Percentiles rank a stretch among this genome's conserved stretches.
Conservation (phyloP, 148 eudicot genomes). For the Cornus suecica region DNA sequence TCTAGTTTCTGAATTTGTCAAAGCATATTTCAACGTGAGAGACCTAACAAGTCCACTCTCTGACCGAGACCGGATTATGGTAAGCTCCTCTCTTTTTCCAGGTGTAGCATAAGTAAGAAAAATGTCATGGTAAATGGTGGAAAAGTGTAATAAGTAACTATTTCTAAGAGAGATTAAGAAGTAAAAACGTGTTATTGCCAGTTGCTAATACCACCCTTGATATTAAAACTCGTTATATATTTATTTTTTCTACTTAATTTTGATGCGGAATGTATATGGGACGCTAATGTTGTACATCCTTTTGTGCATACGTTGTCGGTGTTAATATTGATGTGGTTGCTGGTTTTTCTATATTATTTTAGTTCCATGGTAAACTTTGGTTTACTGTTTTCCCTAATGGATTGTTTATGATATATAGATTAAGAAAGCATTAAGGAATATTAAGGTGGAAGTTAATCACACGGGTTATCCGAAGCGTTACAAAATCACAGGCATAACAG, state of each 20-base stretch:
- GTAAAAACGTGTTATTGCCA: background rate
- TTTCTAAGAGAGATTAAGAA: background rate
- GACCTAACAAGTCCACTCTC: conserved; percentile 39
- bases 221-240: no score
- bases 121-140: no score
- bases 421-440: conserved; percentile 54
- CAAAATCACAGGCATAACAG: conserved; percentile 52
- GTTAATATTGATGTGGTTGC: background rate
- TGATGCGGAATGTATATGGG: no score
- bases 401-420: conserved; percentile 31
- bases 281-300: no score
- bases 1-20: conserved; percentile 42
- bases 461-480: conserved; percentile 27
- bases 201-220: no score
- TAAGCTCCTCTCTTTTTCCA: conserved; percentile 12
- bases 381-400: background rate
- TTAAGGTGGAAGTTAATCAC: conserved; percentile 42
- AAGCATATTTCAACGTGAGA: conserved; percentile 26
- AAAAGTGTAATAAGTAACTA: background rate
- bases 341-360: background rate
- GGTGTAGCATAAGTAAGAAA: no score
- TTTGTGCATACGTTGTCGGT: no score
- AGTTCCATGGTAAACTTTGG: background rate
- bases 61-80: conserved; percentile 62
- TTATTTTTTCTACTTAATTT: no score